phyloP scores from a whole-genome alignment of 257 asterid genomes.

The Ajuga chamaepitys region DNA sequence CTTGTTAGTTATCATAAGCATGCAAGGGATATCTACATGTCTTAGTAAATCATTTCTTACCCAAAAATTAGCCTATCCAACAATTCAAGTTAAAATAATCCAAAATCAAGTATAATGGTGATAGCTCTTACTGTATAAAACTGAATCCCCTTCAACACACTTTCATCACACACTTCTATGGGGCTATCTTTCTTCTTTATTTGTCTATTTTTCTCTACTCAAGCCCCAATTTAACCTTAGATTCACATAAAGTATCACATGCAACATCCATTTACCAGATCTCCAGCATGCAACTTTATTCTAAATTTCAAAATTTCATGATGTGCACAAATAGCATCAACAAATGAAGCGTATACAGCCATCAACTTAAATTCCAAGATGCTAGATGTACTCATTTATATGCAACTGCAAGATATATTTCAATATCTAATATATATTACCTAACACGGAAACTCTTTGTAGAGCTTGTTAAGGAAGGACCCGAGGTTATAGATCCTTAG shows the following conservation, averaged over 20 bases:
- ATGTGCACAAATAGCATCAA: not conserved
- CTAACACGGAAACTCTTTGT: not conserved
- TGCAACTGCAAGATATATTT: not conserved
- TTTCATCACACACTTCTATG: not conserved
- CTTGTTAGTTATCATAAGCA: not conserved
- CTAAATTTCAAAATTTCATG: not conserved
- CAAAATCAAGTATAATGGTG: not conserved
- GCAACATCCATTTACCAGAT: conserved; percentile 9
- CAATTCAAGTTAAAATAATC: not conserved
- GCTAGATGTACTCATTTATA: not conserved
- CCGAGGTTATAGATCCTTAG: conserved; percentile 7
- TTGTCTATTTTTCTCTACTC: not conserved
- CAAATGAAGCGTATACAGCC: not conserved
- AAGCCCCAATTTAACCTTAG: not conserved
- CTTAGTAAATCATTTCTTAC: not conserved
- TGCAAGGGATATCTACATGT: not conserved
- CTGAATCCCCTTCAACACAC: not conserved
- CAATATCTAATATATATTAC: not conserved
- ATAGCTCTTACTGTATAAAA: not conserved
- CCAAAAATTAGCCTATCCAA: not conserved
- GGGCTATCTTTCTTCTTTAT: not conserved
- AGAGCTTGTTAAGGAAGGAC: not conserved
- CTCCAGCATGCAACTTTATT: conserved; percentile 2
- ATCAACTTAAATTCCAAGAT: not conserved
- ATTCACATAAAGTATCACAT: not conserved